These are phyloP conservation scores for Phytophthora brassicae DNA, from an alignment of 352 stramenopile genomes.

Conservation along the genomic window DNA sequence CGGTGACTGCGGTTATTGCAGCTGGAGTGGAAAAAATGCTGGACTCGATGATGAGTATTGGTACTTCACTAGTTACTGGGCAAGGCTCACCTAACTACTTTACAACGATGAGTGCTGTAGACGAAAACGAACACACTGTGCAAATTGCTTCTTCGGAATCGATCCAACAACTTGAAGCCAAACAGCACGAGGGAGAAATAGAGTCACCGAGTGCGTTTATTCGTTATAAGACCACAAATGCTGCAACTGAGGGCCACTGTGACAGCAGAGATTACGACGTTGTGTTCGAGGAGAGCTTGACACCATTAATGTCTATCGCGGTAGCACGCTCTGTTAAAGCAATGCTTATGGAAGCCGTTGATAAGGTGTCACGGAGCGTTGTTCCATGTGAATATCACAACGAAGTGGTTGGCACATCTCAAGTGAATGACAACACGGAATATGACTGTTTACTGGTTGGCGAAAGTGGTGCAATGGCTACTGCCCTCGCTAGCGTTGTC, in stretches of 20 bases:
- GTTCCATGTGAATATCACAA: constrained; percentile 10
- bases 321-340: constrained; percentile 29
- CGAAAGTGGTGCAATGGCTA: constrained; percentile 10
- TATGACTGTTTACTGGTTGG: not conserved
- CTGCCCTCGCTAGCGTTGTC: constrained; percentile 23
- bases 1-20: constrained; percentile 34
- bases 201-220: not conserved
- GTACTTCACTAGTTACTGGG: constrained; percentile 13
- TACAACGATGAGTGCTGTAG: not conserved
- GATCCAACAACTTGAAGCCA: not conserved
- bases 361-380: constrained; percentile 11
- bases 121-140: not conserved
- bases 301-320: constrained; percentile 30
- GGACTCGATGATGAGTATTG: constrained; percentile 9
- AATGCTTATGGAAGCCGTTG: constrained; percentile 26
- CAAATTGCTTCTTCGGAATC: not conserved
- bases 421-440: not conserved
- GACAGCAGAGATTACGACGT: not conserved
- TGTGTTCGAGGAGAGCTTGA: constrained; percentile 1
- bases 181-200: not conserved
- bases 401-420: constrained; percentile 7
- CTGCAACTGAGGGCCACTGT: not conserved
- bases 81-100: not conserved
- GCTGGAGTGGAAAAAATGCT: constrained; percentile 30
- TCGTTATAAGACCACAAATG: not conserved